These are phyloP conservation scores for Microthlaspi erraticum DNA, from an alignment of 345 rosid species.

Conservation along the genomic window DNA sequence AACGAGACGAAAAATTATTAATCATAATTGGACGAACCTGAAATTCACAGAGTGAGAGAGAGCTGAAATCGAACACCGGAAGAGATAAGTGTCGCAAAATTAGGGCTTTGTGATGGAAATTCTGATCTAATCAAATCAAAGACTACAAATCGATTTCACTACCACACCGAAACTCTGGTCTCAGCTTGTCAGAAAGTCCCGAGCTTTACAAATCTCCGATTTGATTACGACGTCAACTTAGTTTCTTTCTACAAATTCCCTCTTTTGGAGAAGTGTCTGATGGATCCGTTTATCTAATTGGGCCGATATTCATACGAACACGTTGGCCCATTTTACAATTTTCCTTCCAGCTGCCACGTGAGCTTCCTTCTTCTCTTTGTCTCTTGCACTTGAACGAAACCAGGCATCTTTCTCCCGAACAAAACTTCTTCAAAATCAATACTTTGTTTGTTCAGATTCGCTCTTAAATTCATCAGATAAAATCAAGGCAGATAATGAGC, in stretches of 20 bases:
- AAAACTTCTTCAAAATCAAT: conserved; percentile 3
- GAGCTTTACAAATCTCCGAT: conserved; percentile 13
- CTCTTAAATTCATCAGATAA: not conserved
- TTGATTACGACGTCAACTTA: not conserved
- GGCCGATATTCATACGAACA: not conserved
- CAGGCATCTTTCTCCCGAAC: conserved; percentile 24
- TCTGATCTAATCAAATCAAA: conserved; percentile 5
- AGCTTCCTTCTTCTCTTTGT: conserved; percentile 1
- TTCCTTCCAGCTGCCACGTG: conserved; percentile 10
- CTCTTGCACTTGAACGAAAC: not conserved
- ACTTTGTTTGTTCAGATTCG: conserved; percentile 26
- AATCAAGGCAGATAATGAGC: not conserved
- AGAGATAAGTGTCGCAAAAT: not conserved
- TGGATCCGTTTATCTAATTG: not conserved
- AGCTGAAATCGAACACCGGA: conserved; percentile 6
- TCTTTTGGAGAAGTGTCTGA: not conserved
- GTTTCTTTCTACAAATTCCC: not conserved
- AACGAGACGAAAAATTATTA: not conserved
- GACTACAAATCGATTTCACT: conserved; percentile 13
- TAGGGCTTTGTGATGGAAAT: not conserved
- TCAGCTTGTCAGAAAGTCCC: conserved; percentile 23
- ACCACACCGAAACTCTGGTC: conserved; percentile 4
- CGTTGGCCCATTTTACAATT: not conserved
- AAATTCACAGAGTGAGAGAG: not conserved
- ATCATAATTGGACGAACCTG: conserved; percentile 38